Percentiles rank a stretch among this genome's conserved stretches.
phyloP scores from a whole-genome alignment of 2,329 filamentous ascomycete genomes.

The Aspergillus thermomutatus region DNA sequence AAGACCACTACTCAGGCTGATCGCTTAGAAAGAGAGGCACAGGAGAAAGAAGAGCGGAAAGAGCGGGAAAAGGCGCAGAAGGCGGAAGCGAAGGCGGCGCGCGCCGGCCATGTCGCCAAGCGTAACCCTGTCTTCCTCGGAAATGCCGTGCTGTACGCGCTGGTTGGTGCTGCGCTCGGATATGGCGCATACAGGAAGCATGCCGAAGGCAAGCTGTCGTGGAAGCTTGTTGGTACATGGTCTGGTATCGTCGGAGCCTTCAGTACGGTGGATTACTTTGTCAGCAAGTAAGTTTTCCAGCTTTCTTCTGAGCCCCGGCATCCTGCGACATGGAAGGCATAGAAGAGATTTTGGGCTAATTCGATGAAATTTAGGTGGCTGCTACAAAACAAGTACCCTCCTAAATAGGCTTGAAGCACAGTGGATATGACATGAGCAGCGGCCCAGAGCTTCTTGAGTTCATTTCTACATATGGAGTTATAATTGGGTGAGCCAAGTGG shows the following conservation, averaged over 20 bases:
- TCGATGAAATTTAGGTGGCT: conserved; percentile 39
- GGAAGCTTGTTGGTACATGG: conserved; percentile 43
- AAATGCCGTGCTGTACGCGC: conserved; percentile 43
- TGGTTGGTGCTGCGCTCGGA: conserved; percentile 42
- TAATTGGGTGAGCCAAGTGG: not conserved
- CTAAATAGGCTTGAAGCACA: conserved; percentile 34
- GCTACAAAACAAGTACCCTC: conserved; percentile 50
- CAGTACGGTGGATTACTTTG: conserved; percentile 46
- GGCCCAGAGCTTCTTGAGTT: not conserved
- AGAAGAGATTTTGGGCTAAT: conserved; percentile 10
- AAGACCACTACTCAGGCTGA: conserved; percentile 47
- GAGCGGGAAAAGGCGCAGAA: conserved; percentile 21
- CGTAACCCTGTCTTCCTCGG: conserved; percentile 47
- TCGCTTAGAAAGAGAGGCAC: conserved; percentile 37
- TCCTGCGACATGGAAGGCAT: not conserved
- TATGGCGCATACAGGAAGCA: conserved; percentile 49
- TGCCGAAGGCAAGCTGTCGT: conserved; percentile 43
- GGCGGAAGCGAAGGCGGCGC: conserved; percentile 32
- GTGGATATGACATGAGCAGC: not conserved
- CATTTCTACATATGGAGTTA: not conserved
- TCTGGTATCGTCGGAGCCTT: conserved; percentile 44
- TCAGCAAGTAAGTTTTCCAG: conserved; percentile 45
- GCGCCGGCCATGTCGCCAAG: conserved; percentile 33
- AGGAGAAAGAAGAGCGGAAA: conserved; percentile 21
- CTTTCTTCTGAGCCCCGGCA: not conserved